Evolutionary conservation across 108 stramenopile genomes (phyloP), one percentile per base, ranked within the genome.

Genomic region (Nitzschia sp.): DNA sequence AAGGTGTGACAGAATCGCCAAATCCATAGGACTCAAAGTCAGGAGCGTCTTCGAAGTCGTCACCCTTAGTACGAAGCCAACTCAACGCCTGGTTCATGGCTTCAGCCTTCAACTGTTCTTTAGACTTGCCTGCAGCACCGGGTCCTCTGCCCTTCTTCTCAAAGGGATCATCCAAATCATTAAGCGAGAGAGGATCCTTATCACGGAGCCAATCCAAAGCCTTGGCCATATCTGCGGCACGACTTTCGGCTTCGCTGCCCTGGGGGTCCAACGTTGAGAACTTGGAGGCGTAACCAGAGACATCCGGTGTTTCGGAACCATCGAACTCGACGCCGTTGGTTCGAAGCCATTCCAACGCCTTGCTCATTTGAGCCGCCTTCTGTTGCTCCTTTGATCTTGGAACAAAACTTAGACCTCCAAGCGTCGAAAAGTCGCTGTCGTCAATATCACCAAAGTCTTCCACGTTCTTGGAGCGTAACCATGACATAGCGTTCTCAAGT

Each of bases 321-420:
- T 69, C 67, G 34, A 59, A 69, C 20, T 53, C 68, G 17, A 64
- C 73, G 26, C 57, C 79, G 42, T 81, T 76, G 22, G 56, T 62
- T 14, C 80, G 75, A 51, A 81, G 25, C 75, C 75, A 81, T 25
- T 67, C 75, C 26, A 81, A 24, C 5, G 80, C 80, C n/a, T 70
- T 70, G 37, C 34, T 70, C 80, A 81, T 81, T 54, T 75, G 53
- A 12, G 56, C 52, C 1, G 58, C 64, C 53, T 67, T 61, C 25
- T 55, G 46, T 63, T 71, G 58, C 65, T 72, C 70, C 38, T 41
- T 24, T 22, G 59, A 20, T 38, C 46, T 59, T 8, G 68, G 69
- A 34, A 53, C 38, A 53, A 41, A 12, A 6, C 20, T 7, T 20
- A 56, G 41, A 41, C 59, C 54, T 39, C 54, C 26, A 8, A 72